Conservation (phyloP, 768 basidiomycete species). For the Collybia sp. region DNA sequence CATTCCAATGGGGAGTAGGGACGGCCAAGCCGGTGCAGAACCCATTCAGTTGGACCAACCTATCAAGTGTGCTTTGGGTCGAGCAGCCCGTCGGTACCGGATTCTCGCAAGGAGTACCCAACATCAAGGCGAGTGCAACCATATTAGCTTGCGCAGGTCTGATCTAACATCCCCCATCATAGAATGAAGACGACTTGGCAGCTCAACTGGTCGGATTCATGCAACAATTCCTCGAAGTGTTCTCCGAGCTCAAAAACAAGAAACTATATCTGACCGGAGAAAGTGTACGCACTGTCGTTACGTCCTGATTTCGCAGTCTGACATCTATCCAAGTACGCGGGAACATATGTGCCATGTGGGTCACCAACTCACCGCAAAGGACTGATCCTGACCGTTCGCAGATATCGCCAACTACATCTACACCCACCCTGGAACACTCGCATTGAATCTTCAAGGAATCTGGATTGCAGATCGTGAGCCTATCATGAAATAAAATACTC, state of each 20-base stretch:
- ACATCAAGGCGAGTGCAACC: constrained; percentile 41
- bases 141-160: not conserved
- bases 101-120: constrained; percentile 66
- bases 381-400: constrained; percentile 17
- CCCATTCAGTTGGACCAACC: constrained; percentile 74
- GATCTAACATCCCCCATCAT: not conserved
- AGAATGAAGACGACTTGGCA: constrained; percentile 49
- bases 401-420: constrained; percentile 78
- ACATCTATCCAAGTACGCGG: constrained; percentile 52
- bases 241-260: constrained; percentile 68
- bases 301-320: not conserved
- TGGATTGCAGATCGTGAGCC: constrained; percentile 69
- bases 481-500: too few species aligned
- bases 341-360: constrained; percentile 56
- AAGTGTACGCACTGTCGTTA: constrained; percentile 49
- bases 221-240: constrained; percentile 73
- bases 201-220: constrained; percentile 56
- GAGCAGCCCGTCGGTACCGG: constrained; percentile 83
- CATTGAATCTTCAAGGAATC: constrained; percentile 60
- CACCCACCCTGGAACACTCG: constrained; percentile 44
- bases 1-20: constrained; percentile 61
- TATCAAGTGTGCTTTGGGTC: constrained; percentile 69
- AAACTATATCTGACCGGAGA: constrained; percentile 70
- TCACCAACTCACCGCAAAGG: not conserved
- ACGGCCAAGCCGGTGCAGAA: constrained; percentile 61